These are phyloP conservation scores for Hymenoscyphus scutula DNA, from an alignment of 2,329 filamentous ascomycete genomes.

Conservation along the genomic window DNA sequence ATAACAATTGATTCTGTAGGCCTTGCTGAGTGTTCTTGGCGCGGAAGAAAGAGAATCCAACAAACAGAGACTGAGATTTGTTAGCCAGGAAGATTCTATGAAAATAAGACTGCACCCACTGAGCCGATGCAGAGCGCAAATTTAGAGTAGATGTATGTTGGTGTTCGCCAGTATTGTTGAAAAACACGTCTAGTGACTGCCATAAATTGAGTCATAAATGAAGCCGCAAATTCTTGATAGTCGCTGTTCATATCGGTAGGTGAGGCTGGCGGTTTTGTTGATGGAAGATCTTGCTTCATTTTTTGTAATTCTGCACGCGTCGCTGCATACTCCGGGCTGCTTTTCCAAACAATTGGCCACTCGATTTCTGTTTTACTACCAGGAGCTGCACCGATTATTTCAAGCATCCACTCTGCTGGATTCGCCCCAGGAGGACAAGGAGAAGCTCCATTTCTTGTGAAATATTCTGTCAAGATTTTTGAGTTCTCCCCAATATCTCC, in stretches of 20 bases:
- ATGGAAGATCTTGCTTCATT: slow-evolving; percentile 27
- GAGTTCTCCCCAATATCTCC: slow-evolving; percentile 55
- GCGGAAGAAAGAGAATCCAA: slow-evolving; percentile 62
- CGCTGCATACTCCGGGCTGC: slow-evolving; percentile 16
- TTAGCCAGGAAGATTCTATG: no score
- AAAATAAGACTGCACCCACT: neutral
- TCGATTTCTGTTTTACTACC: no score
- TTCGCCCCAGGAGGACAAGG: slow-evolving; percentile 66
- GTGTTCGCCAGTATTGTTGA: slow-evolving; percentile 57
- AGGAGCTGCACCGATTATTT: slow-evolving; percentile 26
- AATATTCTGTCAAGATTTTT: slow-evolving; percentile 51
- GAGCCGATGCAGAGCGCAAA: neutral
- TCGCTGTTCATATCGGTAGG: slow-evolving; percentile 28
- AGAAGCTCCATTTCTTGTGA: slow-evolving; percentile 65
- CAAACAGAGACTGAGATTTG: slow-evolving; percentile 45
- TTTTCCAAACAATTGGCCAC: slow-evolving; percentile 58
- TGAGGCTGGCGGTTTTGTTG: neutral
- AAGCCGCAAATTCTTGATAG: slow-evolving; percentile 56
- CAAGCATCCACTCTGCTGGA: slow-evolving; percentile 78
- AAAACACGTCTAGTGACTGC: slow-evolving; percentile 57
- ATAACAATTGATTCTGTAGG: slow-evolving; percentile 69
- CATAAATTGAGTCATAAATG: slow-evolving; percentile 54
- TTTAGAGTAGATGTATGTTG: neutral
- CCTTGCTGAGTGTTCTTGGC: slow-evolving; percentile 55
- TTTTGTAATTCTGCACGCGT: slow-evolving; percentile 31